Base-by-base conservation (phyloP, 2,329 filamentous ascomycete species). In the Trichothecium roseum region DNA sequence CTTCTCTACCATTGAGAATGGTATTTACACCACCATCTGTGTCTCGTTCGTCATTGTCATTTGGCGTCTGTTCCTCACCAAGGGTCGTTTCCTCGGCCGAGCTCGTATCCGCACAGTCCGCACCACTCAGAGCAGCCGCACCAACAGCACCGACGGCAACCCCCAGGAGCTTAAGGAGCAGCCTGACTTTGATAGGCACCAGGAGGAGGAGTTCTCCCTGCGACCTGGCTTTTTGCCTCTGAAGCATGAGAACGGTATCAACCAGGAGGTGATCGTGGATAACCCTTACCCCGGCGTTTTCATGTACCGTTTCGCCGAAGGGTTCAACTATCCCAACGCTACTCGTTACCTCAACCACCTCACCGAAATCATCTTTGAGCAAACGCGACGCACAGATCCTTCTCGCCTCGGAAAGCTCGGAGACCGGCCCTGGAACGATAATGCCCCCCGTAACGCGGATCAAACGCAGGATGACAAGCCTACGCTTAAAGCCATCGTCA, bases 31-130 rank as follows among this genome's bases (percentile, higher is more conserved):
- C 28, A 89, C 85, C 0, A 78, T 93, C 32, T 66, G 63, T 41
- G 59, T 79, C 4, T 88, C 84, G 0, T 69, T 74, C 16, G 83
- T 74, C 1, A 59, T 94, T 3, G 66, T 91, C 24, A 60, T 93
- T 7, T 87, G 81, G 69, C 80, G 86, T 28, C 66, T 87, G 24
- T 76, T 87, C 50, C 85, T 87, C 54, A 81, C 84, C 3, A 73
- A 72, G 27, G 87, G 87, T 12, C 74, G 79, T 24, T 84, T 93
- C 61, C 68, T 94, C 3, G 87, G 87, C 20, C 72, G 74, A 37
- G 82, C 88, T 33, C 80, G 78, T 40, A 78, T 96, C 14, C 85
- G 91, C 54, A 94, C 87, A 0, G 78, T 94, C 64, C 87, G 32
- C 81, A 81, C 36, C 78, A 91, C 51, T 70, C 56, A 80, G 34